Evolutionary conservation across 495 filamentous ascomycete genomes (phyloP).

Genomic region (Polyplosphaeria fusca): DNA sequence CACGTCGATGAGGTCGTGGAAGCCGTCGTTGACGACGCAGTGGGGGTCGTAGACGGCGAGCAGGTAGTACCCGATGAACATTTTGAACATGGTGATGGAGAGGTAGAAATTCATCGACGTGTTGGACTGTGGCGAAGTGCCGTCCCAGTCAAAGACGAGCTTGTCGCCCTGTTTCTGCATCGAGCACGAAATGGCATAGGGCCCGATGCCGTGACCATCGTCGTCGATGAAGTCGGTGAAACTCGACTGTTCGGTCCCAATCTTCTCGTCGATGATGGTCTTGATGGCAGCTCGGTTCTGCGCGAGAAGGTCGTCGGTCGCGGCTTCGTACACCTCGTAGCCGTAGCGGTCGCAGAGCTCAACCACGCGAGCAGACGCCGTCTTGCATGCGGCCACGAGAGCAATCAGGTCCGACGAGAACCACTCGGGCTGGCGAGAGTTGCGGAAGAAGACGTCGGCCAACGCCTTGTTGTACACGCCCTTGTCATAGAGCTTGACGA

Average conservation of each 20-base stretch:
- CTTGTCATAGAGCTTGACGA: slow-evolving; percentile 47
- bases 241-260: slow-evolving; percentile 43
- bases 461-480: slow-evolving; percentile 47
- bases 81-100: slow-evolving; percentile 52
- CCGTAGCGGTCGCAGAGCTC: slow-evolving; percentile 50
- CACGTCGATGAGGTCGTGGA: slow-evolving; percentile 52
- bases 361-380: slow-evolving; percentile 45
- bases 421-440: slow-evolving; percentile 52
- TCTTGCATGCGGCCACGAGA: slow-evolving; percentile 49
- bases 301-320: slow-evolving; percentile 45
- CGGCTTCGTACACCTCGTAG: slow-evolving; percentile 44
- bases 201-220: slow-evolving; percentile 50
- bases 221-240: slow-evolving; percentile 55
- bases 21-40: slow-evolving; percentile 50
- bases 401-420: slow-evolving; percentile 50
- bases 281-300: slow-evolving; percentile 47
- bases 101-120: slow-evolving; percentile 53
- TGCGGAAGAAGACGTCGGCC: slow-evolving; percentile 48
- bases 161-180: slow-evolving; percentile 46
- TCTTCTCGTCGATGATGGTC: slow-evolving; percentile 48
- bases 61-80: slow-evolving; percentile 53
- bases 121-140: slow-evolving; percentile 49
- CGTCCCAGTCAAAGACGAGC: slow-evolving; percentile 48
- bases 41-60: slow-evolving; percentile 49
- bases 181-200: slow-evolving; percentile 50